Conservation (phyloP, 2,329 filamentous ascomycete genomes). For the Chalara sp. region DNA sequence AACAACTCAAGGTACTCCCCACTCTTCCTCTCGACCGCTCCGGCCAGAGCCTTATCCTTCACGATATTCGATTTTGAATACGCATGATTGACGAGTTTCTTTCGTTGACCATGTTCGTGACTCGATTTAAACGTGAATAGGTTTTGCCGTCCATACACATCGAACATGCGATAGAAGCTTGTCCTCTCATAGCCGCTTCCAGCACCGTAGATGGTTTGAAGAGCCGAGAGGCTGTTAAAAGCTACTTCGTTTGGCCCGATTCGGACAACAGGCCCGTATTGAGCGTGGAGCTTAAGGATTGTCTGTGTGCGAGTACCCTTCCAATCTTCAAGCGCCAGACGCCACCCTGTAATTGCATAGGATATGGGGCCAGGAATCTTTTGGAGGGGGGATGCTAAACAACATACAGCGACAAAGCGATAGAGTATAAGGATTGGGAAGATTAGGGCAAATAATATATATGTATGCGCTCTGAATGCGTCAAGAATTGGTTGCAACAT, state of each 20-base stretch:
- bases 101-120: conserved; percentile 39
- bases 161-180: conserved; percentile 48
- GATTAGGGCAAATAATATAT: too few relatives aligned
- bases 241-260: conserved; percentile 24
- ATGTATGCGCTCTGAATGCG: too few relatives aligned
- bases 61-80: conserved; percentile 45
- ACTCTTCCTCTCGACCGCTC: conserved; percentile 32
- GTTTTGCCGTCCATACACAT: conserved; percentile 43
- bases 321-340: conserved; percentile 14
- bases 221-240: conserved; percentile 32
- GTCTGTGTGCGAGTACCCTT: conserved; percentile 4
- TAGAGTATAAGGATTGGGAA: too few relatives aligned
- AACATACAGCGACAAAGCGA: too few relatives aligned
- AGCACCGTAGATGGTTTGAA: conserved; percentile 47
- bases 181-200: conserved; percentile 38
- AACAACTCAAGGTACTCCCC: conserved; percentile 34
- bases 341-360: conserved; percentile 14
- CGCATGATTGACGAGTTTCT: conserved; percentile 44
- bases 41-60: conserved; percentile 18
- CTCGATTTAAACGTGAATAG: conserved; percentile 42
- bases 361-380: conserved; percentile 11
- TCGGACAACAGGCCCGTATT: conserved; percentile 23
- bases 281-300: conserved; percentile 13
- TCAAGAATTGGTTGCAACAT: too few relatives aligned
- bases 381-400: too few relatives aligned